Evolutionary conservation across 2,329 filamentous ascomycete genomes (phyloP).

Genomic region (Xylaria sp.): DNA sequence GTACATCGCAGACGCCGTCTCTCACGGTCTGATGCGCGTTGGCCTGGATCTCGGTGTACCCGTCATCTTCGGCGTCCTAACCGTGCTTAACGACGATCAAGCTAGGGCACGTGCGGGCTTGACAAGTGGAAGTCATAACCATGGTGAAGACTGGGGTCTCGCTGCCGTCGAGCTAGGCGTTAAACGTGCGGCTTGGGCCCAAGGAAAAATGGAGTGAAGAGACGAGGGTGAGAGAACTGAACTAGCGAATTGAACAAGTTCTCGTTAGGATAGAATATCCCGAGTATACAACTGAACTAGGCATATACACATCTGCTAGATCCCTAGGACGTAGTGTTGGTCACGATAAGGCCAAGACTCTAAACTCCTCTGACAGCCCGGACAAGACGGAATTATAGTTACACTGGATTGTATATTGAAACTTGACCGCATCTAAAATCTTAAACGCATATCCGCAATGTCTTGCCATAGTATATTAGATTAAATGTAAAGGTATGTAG

Average conservation of each 20-base stretch:
- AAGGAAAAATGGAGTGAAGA: constrained; percentile 67
- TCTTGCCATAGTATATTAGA: constrained; percentile 46
- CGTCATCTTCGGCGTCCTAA: constrained; percentile 91
- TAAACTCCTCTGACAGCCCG: not conserved
- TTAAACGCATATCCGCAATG: constrained; percentile 26
- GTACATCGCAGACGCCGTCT: constrained; percentile 93
- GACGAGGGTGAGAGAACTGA: not conserved
- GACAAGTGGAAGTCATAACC: constrained; percentile 77
- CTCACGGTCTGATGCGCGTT: constrained; percentile 92
- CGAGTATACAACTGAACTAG: not conserved
- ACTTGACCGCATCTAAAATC: not conserved
- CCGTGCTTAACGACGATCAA: constrained; percentile 88
- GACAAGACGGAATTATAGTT: not conserved
- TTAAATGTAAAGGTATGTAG: constrained; percentile 45
- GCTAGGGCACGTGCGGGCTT: constrained; percentile 86
- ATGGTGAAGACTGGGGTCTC: constrained; percentile 95
- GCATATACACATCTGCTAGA: constrained; percentile 1
- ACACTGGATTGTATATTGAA: not conserved
- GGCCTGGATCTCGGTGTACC: constrained; percentile 90
- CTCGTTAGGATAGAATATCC: constrained; percentile 7
- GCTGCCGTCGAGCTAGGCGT: constrained; percentile 94
- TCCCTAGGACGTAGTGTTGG: constrained; percentile 6
- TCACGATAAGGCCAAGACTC: not conserved
- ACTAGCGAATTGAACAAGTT: not conserved
- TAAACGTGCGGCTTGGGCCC: constrained; percentile 85